Conservation (phyloP, 169 alveolate genomes). For the Cryptosporidium ryanae region DNA sequence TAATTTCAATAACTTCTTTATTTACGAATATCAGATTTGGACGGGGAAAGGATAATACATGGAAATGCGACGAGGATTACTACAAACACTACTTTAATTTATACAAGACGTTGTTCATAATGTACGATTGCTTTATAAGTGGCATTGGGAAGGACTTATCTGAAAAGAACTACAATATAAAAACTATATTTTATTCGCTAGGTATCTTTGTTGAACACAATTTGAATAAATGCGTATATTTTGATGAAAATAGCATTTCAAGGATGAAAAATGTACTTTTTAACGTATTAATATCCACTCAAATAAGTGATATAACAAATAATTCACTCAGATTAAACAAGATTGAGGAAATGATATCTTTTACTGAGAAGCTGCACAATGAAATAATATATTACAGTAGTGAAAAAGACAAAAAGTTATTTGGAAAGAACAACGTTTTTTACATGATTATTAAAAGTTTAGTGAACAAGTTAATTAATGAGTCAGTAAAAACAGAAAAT, state of each 20-base stretch:
- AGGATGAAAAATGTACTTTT: conserved; percentile 26
- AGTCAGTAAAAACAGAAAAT: not conserved
- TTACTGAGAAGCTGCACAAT: conserved; percentile 22
- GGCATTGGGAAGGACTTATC: not conserved
- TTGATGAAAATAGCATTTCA: conserved; percentile 9
- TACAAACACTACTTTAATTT: conserved; percentile 1
- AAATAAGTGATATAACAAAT: conserved; percentile 14
- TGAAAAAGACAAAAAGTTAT: not conserved
- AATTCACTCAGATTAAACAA: not conserved
- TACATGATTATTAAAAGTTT: conserved; percentile 20
- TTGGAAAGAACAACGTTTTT: conserved; percentile 3
- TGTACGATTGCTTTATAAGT: not conserved
- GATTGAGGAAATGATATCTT: conserved; percentile 1
- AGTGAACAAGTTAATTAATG: not conserved
- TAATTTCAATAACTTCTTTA: conserved; percentile 20
- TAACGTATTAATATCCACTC: not conserved
- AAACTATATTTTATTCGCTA: conserved; percentile 22
- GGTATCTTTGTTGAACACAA: conserved; percentile 20
- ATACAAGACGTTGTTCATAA: conserved; percentile 6
- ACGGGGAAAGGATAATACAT: no score
- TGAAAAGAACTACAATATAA: conserved; percentile 8
- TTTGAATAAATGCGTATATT: conserved; percentile 1
- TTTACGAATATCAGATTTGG: conserved; percentile 26
- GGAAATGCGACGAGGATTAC: conserved; percentile 7
- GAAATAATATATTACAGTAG: conserved; percentile 7